A percentile compares a stretch with the other conserved stretches of the same genome.
phyloP scores from a whole-genome alignment of 345 rosid species.

The Sonneratia caseolaris region DNA sequence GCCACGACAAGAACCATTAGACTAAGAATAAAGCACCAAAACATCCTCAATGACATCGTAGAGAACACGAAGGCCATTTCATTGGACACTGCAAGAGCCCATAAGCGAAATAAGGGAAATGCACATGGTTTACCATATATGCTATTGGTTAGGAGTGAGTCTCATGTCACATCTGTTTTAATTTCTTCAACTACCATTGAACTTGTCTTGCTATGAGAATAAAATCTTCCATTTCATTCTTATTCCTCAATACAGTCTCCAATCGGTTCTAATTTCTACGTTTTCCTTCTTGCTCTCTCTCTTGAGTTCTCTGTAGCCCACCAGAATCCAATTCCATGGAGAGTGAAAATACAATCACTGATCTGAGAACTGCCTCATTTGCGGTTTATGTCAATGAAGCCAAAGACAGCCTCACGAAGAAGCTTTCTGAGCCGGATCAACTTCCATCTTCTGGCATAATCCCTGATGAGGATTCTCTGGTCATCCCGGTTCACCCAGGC shows the following conservation, averaged over 20 bases:
- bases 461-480: constrained; percentile 10
- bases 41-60: too few relatives aligned
- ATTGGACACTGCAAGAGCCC: too few relatives aligned
- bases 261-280: neutral
- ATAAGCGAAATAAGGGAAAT: too few relatives aligned
- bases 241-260: neutral
- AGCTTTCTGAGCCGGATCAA: constrained; percentile 21
- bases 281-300: too few relatives aligned
- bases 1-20: too few relatives aligned
- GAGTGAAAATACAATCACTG: neutral
- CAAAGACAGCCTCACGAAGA: constrained; percentile 21
- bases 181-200: neutral
- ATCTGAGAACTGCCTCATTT: neutral
- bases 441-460: too few relatives aligned
- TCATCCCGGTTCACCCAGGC: constrained; percentile 14
- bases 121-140: too few relatives aligned
- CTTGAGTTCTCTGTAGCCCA: too few relatives aligned
- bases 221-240: too few relatives aligned
- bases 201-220: neutral
- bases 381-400: neutral
- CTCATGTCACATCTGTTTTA: neutral
- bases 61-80: too few relatives aligned
- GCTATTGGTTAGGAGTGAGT: neutral
- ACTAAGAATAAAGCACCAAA: too few relatives aligned
- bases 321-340: neutral